Evolutionary conservation across 352 stramenopile genomes (phyloP).

Genomic region (Plasmopara halstedii): DNA sequence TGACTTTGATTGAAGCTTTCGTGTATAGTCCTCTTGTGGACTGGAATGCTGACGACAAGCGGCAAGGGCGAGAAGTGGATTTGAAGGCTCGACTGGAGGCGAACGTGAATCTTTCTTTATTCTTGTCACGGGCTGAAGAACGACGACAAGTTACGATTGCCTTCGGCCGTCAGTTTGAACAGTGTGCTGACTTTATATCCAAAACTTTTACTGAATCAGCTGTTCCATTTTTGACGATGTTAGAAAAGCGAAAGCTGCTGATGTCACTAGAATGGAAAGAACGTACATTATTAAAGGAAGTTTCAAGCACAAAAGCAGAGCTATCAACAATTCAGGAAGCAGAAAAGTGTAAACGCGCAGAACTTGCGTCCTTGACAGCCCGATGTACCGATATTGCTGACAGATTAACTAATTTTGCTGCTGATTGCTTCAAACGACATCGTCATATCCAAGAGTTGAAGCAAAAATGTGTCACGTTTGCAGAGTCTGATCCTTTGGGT

Average conservation of each 20-base stretch:
- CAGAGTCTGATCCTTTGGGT: slow-evolving; percentile 4
- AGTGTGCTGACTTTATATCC: slow-evolving; percentile 13
- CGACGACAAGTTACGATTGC: slow-evolving; percentile 47
- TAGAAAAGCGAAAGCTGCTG: slow-evolving; percentile 14
- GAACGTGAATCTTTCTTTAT: slow-evolving; percentile 83
- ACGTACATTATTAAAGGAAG: slow-evolving; percentile 9
- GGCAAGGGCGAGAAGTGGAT: slow-evolving; percentile 27
- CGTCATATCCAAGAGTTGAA: slow-evolving; percentile 40
- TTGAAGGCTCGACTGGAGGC: slow-evolving; percentile 70
- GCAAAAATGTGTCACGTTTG: slow-evolving; percentile 20
- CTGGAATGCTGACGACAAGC: slow-evolving; percentile 48
- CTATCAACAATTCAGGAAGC: slow-evolving; percentile 4
- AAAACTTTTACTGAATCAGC: slow-evolving; percentile 7
- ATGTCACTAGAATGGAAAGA: slow-evolving; percentile 23
- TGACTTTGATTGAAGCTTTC: slow-evolving; percentile 78
- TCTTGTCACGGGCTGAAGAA: slow-evolving; percentile 73
- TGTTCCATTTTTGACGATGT: slow-evolving; percentile 14
- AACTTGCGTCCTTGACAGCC: slow-evolving; percentile 1
- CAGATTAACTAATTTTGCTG: slow-evolving; percentile 29
- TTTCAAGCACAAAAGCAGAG: slow-evolving; percentile 3
- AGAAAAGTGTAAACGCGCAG: slow-evolving; percentile 5
- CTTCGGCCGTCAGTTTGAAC: slow-evolving; percentile 38
- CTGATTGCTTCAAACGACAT: slow-evolving; percentile 42
- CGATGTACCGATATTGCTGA: slow-evolving; percentile 5
- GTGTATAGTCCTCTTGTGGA: slow-evolving; percentile 81